Percentiles rank a stretch among this genome's conserved stretches.
phyloP scores from a whole-genome alignment of 1,284 basidiomycete species.

The Phylloporus sp. region DNA sequence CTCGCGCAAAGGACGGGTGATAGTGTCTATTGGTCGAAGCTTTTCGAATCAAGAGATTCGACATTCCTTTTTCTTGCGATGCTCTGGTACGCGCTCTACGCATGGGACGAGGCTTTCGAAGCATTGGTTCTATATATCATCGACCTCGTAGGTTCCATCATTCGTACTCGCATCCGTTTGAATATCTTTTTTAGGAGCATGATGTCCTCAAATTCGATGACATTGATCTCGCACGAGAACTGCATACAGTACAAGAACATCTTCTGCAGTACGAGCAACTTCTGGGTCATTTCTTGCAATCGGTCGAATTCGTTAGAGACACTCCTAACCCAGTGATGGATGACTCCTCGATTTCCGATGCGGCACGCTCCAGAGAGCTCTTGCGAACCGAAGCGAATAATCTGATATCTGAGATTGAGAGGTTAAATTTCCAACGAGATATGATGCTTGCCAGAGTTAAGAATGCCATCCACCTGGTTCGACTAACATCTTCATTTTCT shows the following conservation, averaged over 20 bases:
- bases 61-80: slow-evolving; percentile 56
- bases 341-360: slow-evolving; percentile 15
- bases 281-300: slow-evolving; percentile 53
- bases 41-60: slow-evolving; percentile 51
- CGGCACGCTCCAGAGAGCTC: slow-evolving; percentile 26
- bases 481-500: slow-evolving; percentile 7
- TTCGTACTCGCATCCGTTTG: not conserved
- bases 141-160: slow-evolving; percentile 41
- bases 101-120: slow-evolving; percentile 60
- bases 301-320: slow-evolving; percentile 49
- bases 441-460: slow-evolving; percentile 51
- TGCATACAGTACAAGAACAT: slow-evolving; percentile 57
- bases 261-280: slow-evolving; percentile 55
- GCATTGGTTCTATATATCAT: slow-evolving; percentile 50
- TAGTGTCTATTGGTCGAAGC: slow-evolving; percentile 58
- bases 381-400: slow-evolving; percentile 47
- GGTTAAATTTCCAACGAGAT: slow-evolving; percentile 45
- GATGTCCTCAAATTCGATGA: slow-evolving; percentile 43
- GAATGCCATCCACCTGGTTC: slow-evolving; percentile 52
- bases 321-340: slow-evolving; percentile 50
- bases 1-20: slow-evolving; percentile 38
- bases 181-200: slow-evolving; percentile 47
- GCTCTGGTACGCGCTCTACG: slow-evolving; percentile 60
- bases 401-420: slow-evolving; percentile 50
- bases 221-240: slow-evolving; percentile 47